Percentiles rank a stretch among this genome's conserved stretches.
These are phyloP conservation scores for Amphicarpaea edgeworthii DNA, from an alignment of 306 rosid species.

Conservation along the genomic window DNA sequence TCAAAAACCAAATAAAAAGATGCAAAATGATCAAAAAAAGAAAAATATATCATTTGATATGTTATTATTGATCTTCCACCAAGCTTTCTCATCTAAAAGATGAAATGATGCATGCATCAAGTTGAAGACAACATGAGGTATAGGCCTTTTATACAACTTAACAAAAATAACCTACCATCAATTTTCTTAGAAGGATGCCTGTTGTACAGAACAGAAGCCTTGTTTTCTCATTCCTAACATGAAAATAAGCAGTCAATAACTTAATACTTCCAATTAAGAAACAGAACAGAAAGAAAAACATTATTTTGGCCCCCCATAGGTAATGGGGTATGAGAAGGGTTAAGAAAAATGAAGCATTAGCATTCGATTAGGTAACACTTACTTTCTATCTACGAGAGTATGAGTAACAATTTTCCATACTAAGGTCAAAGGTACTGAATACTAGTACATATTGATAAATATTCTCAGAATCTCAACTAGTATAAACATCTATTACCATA, in stretches of 20 bases:
- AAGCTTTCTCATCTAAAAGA: not conserved
- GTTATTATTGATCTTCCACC: not conserved
- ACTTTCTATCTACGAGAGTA: slow-evolving; percentile 12
- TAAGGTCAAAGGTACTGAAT: slow-evolving; percentile 18
- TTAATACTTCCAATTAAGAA: not conserved
- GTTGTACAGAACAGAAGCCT: slow-evolving; percentile 95
- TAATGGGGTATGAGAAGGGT: not conserved
- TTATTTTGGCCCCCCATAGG: not conserved
- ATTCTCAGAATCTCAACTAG: slow-evolving; percentile 21
- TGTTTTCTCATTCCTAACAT: slow-evolving; percentile 81
- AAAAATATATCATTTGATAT: slow-evolving; percentile 7
- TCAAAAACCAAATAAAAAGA: not conserved
- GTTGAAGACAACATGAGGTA: slow-evolving; percentile 37
- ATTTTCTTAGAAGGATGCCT: slow-evolving; percentile 91
- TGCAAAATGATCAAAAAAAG: not conserved
- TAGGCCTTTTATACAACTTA: slow-evolving; percentile 24
- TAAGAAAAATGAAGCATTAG: not conserved
- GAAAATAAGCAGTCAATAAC: slow-evolving; percentile 37
- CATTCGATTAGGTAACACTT: slow-evolving; percentile 10
- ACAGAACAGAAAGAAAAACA: slow-evolving; percentile 32
- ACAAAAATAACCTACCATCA: slow-evolving; percentile 62
- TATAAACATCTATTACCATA: not conserved
- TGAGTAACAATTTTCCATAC: slow-evolving; percentile 17
- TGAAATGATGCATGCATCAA: slow-evolving; percentile 11
- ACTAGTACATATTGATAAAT: slow-evolving; percentile 9